Evolutionary conservation across 2,329 filamentous ascomycete species (phyloP).

Genomic region (Annulohypoxylon truncatum): DNA sequence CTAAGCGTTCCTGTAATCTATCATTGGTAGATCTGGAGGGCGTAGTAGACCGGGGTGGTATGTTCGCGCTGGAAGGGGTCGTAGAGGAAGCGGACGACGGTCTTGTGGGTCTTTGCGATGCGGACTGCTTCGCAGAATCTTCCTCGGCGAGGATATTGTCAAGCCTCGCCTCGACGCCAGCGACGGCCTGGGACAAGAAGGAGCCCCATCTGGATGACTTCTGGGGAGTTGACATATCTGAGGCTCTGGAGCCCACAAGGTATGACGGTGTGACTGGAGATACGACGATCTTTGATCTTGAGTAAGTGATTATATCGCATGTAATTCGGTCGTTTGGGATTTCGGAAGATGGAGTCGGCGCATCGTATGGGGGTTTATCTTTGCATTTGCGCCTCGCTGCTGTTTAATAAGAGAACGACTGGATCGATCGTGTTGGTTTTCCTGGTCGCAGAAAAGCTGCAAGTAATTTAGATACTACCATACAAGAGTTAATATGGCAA

Average conservation of each 20-base stretch:
- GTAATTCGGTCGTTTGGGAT: constrained; percentile 28
- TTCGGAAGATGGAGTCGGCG: constrained; percentile 34
- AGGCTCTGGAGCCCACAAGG: constrained; percentile 22
- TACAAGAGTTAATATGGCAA: not conserved
- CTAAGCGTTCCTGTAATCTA: constrained; percentile 87
- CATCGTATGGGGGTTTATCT: constrained; percentile 33
- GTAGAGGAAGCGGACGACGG: constrained; percentile 48
- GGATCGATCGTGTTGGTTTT: constrained; percentile 1
- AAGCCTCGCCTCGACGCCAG: constrained; percentile 90
- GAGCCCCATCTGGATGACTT: constrained; percentile 78
- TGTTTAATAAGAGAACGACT: not conserved
- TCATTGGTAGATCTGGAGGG: constrained; percentile 78
- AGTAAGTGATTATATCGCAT: constrained; percentile 22
- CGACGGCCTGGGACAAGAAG: constrained; percentile 89
- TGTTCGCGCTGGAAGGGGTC: constrained; percentile 45
- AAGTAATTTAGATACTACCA: constrained; percentile 5
- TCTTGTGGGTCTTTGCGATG: constrained; percentile 52
- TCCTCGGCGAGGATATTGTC: constrained; percentile 92
- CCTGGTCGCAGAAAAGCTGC: not conserved
- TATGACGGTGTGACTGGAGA: constrained; percentile 1
- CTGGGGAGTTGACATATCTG: constrained; percentile 60
- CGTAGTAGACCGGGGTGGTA: constrained; percentile 48
- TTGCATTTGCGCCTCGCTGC: constrained; percentile 14
- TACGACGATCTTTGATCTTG: not conserved
- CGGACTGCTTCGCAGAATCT: constrained; percentile 60